Conservation (phyloP, 1,284 basidiomycete genomes). For the Tetrapyrgos nigripes region DNA sequence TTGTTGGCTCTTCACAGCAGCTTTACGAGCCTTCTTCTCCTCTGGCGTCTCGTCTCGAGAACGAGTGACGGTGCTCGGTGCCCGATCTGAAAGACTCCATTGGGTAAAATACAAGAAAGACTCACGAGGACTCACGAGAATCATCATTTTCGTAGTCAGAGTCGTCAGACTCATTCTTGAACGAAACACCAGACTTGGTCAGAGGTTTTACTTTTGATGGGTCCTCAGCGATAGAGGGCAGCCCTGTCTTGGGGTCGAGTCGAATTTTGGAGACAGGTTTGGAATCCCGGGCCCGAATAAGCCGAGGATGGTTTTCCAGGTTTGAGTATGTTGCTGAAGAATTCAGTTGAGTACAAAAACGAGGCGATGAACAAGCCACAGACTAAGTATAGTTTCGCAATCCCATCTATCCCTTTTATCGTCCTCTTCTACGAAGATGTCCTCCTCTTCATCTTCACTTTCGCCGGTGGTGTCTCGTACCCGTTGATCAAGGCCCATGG, state of each 20-base stretch:
- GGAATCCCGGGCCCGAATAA: slow-evolving; percentile 72
- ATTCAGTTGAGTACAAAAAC: slow-evolving; percentile 1
- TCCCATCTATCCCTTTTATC: slow-evolving; percentile 89
- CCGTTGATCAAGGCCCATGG: slow-evolving; percentile 75
- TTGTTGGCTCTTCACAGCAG: slow-evolving; percentile 85
- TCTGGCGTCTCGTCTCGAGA: slow-evolving; percentile 84
- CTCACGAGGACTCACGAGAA: not conserved
- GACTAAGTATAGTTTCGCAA: slow-evolving; percentile 92
- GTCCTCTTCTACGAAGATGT: slow-evolving; percentile 52
- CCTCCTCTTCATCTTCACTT: slow-evolving; percentile 51
- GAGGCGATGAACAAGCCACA: slow-evolving; percentile 38
- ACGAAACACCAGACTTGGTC: slow-evolving; percentile 23
- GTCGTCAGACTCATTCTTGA: slow-evolving; percentile 43
- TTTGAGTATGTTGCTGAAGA: slow-evolving; percentile 89
- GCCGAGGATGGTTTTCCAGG: slow-evolving; percentile 91
- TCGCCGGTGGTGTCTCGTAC: slow-evolving; percentile 45
- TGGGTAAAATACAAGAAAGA: not conserved
- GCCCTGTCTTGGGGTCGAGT: slow-evolving; percentile 77
- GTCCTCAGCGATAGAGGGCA: slow-evolving; percentile 59
- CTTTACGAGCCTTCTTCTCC: slow-evolving; percentile 89
- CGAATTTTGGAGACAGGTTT: slow-evolving; percentile 67
- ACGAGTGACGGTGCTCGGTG: slow-evolving; percentile 64
- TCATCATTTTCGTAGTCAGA: slow-evolving; percentile 38
- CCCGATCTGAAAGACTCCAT: slow-evolving; percentile 30
- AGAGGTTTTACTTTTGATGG: slow-evolving; percentile 20